Conservation (phyloP, 2,329 filamentous ascomycete genomes). For the Verticillium longisporum region DNA sequence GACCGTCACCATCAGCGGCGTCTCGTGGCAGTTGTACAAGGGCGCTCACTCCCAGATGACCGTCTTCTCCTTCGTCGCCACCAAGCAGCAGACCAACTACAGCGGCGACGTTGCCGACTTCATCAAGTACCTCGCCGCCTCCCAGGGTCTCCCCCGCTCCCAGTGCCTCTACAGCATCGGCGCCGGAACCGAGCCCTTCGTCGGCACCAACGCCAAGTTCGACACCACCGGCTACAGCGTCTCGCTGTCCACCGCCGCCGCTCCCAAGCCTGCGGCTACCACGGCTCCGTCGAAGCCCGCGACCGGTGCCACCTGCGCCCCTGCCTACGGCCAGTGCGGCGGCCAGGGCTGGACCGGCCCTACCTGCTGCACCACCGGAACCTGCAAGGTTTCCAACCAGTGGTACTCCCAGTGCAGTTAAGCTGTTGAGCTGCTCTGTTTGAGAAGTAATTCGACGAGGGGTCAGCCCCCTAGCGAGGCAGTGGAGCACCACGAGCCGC, state of each 20-base stretch:
- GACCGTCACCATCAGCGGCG: slow-evolving; percentile 44
- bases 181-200: slow-evolving; percentile 51
- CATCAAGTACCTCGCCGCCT: slow-evolving; percentile 42
- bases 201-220: slow-evolving; percentile 30
- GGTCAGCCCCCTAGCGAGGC: background rate
- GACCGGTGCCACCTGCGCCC: slow-evolving; percentile 6
- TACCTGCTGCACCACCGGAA: slow-evolving; percentile 17
- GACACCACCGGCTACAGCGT: slow-evolving; percentile 10
- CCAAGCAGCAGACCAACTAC: slow-evolving; percentile 38
- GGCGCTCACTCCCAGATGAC: slow-evolving; percentile 49
- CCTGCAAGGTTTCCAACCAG: slow-evolving; percentile 18
- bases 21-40: slow-evolving; percentile 46
- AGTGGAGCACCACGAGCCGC: no score
- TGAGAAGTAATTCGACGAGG: background rate
- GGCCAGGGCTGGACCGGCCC: slow-evolving; percentile 18
- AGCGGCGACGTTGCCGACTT: slow-evolving; percentile 49
- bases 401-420: slow-evolving; percentile 21
- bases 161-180: slow-evolving; percentile 48
- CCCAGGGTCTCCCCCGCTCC: slow-evolving; percentile 35
- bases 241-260: background rate
- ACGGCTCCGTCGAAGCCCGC: background rate
- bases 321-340: slow-evolving; percentile 17
- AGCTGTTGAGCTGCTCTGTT: background rate
- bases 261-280: background rate
- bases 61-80: slow-evolving; percentile 46